phyloP scores from a whole-genome alignment of 331 rosid species.

The Rosa hybrid region DNA sequence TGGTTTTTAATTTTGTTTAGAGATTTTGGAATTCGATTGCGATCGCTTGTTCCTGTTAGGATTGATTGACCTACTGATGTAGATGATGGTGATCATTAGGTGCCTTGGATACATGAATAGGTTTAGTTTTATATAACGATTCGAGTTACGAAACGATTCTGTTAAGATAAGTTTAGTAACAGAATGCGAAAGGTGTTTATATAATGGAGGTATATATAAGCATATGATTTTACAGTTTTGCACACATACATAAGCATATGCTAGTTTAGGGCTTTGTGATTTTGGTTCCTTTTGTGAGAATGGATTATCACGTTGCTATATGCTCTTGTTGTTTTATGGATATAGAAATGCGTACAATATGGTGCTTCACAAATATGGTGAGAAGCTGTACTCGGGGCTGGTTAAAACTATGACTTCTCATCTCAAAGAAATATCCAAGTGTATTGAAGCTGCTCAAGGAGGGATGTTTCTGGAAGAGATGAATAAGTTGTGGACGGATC shows the following conservation, averaged over 20 bases:
- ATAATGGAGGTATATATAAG: no score
- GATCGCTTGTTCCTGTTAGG: not conserved
- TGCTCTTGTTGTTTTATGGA: slow-evolving; percentile 18
- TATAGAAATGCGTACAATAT: slow-evolving; percentile 84
- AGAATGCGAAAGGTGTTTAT: no score
- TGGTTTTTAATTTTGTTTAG: not conserved
- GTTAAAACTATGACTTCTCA: slow-evolving; percentile 71
- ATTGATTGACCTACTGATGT: not conserved
- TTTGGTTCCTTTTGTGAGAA: not conserved
- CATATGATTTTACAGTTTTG: not conserved
- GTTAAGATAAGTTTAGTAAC: not conserved
- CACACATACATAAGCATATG: not conserved
- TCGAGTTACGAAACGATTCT: not conserved
- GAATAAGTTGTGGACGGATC: slow-evolving; percentile 81
- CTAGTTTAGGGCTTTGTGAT: not conserved
- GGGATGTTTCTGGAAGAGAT: slow-evolving; percentile 78
- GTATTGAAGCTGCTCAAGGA: slow-evolving; percentile 75
- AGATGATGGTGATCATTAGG: not conserved
- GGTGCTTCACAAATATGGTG: slow-evolving; percentile 92
- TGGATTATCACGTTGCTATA: not conserved
- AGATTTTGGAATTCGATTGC: not conserved
- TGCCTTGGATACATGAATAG: not conserved
- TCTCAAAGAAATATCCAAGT: slow-evolving; percentile 68
- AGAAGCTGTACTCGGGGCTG: slow-evolving; percentile 75
- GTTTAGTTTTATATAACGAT: not conserved